These are phyloP conservation scores for Colletotrichum sp. DNA, from an alignment of 2,329 filamentous ascomycete genomes.

Conservation along the genomic window DNA sequence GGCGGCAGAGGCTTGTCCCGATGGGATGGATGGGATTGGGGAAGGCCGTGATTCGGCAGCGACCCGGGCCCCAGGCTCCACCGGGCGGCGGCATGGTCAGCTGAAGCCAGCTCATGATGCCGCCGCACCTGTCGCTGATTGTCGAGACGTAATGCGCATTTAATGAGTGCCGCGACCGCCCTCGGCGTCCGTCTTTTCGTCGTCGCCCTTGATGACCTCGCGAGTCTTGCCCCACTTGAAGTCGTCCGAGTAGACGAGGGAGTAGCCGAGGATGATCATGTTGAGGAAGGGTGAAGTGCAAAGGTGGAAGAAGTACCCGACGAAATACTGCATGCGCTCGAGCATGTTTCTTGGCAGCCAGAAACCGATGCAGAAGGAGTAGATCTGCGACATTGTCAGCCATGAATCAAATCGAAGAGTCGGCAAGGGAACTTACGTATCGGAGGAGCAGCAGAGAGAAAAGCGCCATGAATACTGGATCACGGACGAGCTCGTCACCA, in stretches of 20 bases:
- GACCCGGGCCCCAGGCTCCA: neutral
- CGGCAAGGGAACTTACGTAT: slow-evolving; percentile 38
- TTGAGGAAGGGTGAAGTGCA: slow-evolving; percentile 46
- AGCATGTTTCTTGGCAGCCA: slow-evolving; percentile 45
- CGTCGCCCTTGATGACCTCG: slow-evolving; percentile 36
- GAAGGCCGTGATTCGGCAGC: neutral
- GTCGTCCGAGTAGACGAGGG: slow-evolving; percentile 46
- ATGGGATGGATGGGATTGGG: neutral
- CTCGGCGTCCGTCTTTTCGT: slow-evolving; percentile 23
- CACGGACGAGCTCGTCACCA: slow-evolving; percentile 35
- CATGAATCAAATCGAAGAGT: neutral
- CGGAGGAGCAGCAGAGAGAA: slow-evolving; percentile 40
- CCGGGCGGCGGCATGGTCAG: neutral
- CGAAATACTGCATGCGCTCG: slow-evolving; percentile 42
- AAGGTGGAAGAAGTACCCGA: slow-evolving; percentile 42
- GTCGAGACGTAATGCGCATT: neutral
- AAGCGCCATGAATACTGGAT: slow-evolving; percentile 41
- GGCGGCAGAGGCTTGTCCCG: neutral
- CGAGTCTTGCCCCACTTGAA: slow-evolving; percentile 53
- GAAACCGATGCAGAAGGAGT: slow-evolving; percentile 46
- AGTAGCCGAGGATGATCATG: slow-evolving; percentile 46
- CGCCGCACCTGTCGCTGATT: slow-evolving; percentile 22
- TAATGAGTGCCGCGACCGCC: slow-evolving; percentile 25
- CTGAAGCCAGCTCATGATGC: neutral
- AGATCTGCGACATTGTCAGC: slow-evolving; percentile 32